Conservation (phyloP, 2,329 filamentous ascomycete genomes). For the Alternaria hordeiaustralica region DNA sequence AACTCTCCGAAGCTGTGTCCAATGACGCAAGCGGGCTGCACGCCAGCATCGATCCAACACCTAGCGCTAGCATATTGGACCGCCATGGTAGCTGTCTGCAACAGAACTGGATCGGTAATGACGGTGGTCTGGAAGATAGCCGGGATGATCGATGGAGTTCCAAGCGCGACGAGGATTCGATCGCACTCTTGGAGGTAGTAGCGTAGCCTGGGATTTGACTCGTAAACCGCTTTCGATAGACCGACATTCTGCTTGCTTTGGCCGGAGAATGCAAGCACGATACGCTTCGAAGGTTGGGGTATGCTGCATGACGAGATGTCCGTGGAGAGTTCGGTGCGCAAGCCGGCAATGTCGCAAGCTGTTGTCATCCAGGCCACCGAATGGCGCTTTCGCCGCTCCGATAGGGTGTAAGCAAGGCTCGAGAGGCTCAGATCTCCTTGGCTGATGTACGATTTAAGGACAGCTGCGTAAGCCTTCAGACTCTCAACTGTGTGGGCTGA, state of each 20-base stretch:
- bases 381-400: constrained; percentile 9
- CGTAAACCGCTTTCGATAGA: background rate
- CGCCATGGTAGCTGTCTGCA: constrained; percentile 26
- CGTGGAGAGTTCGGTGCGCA: background rate
- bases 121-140: constrained; percentile 12
- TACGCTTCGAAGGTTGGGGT: background rate
- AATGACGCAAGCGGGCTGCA: constrained; percentile 10
- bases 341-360: background rate
- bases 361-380: constrained; percentile 6
- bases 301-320: constrained; percentile 1
- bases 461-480: background rate
- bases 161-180: constrained; percentile 6
- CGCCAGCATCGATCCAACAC: constrained; percentile 25
- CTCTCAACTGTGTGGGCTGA: constrained; percentile 8
- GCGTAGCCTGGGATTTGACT: constrained; percentile 3
- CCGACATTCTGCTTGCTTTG: constrained; percentile 10
- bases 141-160: constrained; percentile 12
- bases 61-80: constrained; percentile 29
- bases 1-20: constrained; percentile 49
- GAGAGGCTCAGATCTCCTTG: background rate
- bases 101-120: constrained; percentile 9
- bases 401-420: constrained; percentile 10
- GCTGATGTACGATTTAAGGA: background rate
- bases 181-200: constrained; percentile 23
- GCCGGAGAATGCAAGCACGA: constrained; percentile 9